Percentiles rank a stretch among this genome's conserved stretches.
phyloP scores from a whole-genome alignment of 1,284 basidiomycete genomes.

The Uromyces viciae-fabae region DNA sequence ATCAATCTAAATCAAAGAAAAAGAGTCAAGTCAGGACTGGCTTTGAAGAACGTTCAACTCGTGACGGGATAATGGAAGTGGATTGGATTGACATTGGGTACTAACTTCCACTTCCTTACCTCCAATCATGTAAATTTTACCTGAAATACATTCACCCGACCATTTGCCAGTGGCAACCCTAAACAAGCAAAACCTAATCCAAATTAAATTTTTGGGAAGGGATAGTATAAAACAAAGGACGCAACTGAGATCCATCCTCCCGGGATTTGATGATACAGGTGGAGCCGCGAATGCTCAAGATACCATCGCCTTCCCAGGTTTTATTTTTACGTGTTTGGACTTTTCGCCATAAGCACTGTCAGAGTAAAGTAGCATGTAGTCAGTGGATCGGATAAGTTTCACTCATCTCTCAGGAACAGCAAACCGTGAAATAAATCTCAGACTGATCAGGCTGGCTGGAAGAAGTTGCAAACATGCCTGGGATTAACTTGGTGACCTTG shows the following conservation, averaged over 20 bases:
- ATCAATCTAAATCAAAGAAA: constrained; percentile 47
- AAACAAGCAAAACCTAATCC: not conserved
- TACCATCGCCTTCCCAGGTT: constrained; percentile 69
- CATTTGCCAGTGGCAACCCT: constrained; percentile 33
- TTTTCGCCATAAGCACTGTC: constrained; percentile 61
- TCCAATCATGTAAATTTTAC: constrained; percentile 49
- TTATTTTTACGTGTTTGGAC: constrained; percentile 75
- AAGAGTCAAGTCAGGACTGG: not conserved
- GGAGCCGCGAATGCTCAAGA: constrained; percentile 48
- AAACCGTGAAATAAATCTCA: constrained; percentile 21
- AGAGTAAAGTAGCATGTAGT: not conserved
- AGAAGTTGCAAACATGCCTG: no score
- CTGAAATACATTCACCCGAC: constrained; percentile 46
- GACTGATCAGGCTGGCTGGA: no score
- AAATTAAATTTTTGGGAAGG: not conserved
- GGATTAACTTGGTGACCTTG: no score
- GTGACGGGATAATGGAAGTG: constrained; percentile 27
- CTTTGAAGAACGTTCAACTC: constrained; percentile 41
- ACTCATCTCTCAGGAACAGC: not conserved
- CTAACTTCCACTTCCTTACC: constrained; percentile 50
- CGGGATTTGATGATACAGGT: constrained; percentile 25
- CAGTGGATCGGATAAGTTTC: not conserved
- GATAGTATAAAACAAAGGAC: not conserved
- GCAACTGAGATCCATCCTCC: constrained; percentile 30
- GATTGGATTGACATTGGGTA: constrained; percentile 14